Evolutionary conservation across 2,329 filamentous ascomycete species (phyloP).

Genomic region (Pseudopyrenochaeta lycopersici): DNA sequence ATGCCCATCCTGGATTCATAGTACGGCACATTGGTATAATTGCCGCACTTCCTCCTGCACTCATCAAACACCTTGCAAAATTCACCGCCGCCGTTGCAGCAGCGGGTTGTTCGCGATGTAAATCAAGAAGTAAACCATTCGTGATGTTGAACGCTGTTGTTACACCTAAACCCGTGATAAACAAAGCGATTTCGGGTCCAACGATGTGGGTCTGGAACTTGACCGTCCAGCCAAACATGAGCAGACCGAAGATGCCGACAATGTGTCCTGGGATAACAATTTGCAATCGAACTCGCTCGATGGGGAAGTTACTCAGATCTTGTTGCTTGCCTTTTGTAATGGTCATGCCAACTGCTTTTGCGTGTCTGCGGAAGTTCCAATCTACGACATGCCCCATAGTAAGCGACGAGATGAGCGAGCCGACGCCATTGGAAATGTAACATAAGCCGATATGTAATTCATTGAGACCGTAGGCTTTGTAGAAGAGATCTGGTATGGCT

Average conservation of each 20-base stretch:
- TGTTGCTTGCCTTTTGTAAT: conserved; percentile 68
- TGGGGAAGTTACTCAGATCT: conserved; percentile 61
- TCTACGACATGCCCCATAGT: conserved; percentile 62
- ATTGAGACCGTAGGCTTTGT: conserved; percentile 37
- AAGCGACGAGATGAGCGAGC: conserved; percentile 34
- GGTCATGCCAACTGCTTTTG: conserved; percentile 66
- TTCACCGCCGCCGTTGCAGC: conserved; percentile 53
- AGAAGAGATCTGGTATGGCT: conserved; percentile 37
- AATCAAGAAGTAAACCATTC: conserved; percentile 57
- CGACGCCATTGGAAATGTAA: conserved; percentile 41
- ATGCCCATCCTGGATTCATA: conserved; percentile 57
- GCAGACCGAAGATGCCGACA: conserved; percentile 39
- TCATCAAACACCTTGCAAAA: conserved; percentile 49
- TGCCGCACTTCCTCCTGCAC: conserved; percentile 47
- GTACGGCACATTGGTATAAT: conserved; percentile 53
- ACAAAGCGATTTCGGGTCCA: conserved; percentile 58
- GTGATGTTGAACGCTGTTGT: conserved; percentile 61
- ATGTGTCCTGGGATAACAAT: conserved; percentile 50
- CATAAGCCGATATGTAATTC: conserved; percentile 42
- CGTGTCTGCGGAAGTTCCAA: conserved; percentile 76
- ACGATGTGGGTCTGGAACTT: conserved; percentile 49
- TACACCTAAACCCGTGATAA: conserved; percentile 62
- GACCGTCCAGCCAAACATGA: conserved; percentile 56
- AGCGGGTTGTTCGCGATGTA: conserved; percentile 51
- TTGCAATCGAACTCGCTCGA: conserved; percentile 57